phyloP scores from a whole-genome alignment of 139 green algal genomes.

The Chlorella sp. region DNA sequence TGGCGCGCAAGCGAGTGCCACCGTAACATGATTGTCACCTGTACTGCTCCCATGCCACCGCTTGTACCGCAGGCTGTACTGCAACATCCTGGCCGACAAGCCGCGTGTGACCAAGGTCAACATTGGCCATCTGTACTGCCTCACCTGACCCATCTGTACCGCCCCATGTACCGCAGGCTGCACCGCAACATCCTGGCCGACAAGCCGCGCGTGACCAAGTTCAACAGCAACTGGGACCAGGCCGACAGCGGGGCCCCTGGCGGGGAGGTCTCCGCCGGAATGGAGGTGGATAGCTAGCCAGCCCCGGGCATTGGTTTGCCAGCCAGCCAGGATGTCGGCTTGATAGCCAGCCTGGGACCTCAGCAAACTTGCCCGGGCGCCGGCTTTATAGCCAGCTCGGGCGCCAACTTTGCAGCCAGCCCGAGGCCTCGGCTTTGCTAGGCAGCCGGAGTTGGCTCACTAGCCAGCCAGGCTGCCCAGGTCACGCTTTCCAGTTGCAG shows the following conservation, averaged over 20 bases:
- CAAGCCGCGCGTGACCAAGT: conserved; percentile 94
- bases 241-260: not conserved
- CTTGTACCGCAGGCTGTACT: not conserved
- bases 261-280: not conserved
- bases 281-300: conserved; percentile 40
- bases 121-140: not conserved
- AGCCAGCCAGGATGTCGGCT: not conserved
- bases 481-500: no score
- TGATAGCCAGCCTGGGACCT: not conserved
- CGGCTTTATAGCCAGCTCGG: no score
- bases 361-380: no score
- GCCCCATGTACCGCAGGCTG: conserved; percentile 48
- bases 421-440: not conserved
- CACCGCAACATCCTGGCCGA: conserved; percentile 85
- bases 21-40: no score
- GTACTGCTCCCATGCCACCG: no score
- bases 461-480: no score
- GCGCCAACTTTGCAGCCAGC: no score
- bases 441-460: no score
- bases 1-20: no score
- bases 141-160: not conserved
- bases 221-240: conserved; percentile 61
- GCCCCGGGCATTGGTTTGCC: not conserved
- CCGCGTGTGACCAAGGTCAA: no score
- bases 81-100: not conserved